Conservation (phyloP, 352 stramenopile species). For the Elongisporangium anandrum region DNA sequence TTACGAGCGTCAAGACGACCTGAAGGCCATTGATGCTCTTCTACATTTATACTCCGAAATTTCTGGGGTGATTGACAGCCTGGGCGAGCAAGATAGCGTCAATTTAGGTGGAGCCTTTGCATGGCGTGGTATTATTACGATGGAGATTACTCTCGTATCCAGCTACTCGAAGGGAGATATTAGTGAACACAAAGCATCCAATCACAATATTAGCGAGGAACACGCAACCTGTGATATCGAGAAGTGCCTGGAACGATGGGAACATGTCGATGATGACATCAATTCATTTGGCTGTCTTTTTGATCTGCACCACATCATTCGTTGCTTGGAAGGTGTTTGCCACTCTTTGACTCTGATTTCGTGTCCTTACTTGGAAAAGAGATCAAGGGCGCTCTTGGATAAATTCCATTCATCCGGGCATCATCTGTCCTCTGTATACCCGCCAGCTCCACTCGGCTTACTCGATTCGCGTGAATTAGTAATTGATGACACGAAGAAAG, state of each 20-base stretch:
- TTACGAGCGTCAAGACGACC: conserved; percentile 21
- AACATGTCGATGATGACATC: neutral
- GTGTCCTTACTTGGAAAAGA: conserved; percentile 32
- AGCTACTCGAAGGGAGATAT: conserved; percentile 22
- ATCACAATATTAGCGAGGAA: conserved; percentile 18
- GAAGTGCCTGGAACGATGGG: conserved; percentile 34
- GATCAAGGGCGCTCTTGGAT: conserved; percentile 30
- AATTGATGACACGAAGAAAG: neutral
- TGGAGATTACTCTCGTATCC: conserved; percentile 41
- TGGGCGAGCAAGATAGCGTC: conserved; percentile 7
- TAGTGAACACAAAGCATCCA: conserved; percentile 3
- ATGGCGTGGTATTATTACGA: conserved; percentile 52
- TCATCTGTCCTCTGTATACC: conserved; percentile 5
- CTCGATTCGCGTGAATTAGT: conserved; percentile 2
- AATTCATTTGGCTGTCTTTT: conserved; percentile 22
- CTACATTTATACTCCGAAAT: conserved; percentile 19
- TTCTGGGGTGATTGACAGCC: conserved; percentile 13
- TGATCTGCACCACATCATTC: conserved; percentile 17
- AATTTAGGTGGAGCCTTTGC: conserved; percentile 49
- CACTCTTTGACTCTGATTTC: conserved; percentile 52
- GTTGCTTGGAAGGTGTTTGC: conserved; percentile 50
- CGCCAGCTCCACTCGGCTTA: conserved; percentile 18
- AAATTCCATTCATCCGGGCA: conserved; percentile 9
- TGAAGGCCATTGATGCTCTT: conserved; percentile 16
- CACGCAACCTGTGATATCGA: conserved; percentile 42